A percentile compares a stretch with the other conserved stretches of the same genome.
Conservation (phyloP, 305 asterid species). For the Fraxinus velutina region DNA sequence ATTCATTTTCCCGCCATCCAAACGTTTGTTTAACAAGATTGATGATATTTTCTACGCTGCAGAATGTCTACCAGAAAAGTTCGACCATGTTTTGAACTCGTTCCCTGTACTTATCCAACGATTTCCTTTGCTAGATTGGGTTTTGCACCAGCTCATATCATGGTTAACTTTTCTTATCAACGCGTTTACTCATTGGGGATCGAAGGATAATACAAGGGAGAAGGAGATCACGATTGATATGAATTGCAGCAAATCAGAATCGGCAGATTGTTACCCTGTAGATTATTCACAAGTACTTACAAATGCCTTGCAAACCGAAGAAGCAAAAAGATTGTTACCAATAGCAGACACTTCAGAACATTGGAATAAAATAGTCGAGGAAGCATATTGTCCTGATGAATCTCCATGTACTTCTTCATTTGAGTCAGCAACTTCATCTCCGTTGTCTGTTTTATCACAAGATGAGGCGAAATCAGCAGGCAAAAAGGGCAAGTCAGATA, state of each 20-base stretch:
- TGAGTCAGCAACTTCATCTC: slow-evolving; percentile 34
- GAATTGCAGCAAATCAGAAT: slow-evolving; percentile 6
- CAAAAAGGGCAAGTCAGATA: not conserved
- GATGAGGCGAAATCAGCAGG: slow-evolving; percentile 10
- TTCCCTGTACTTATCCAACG: slow-evolving; percentile 23
- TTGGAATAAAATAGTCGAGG: slow-evolving; percentile 14
- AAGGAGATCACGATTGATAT: slow-evolving; percentile 42
- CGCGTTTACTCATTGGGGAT: slow-evolving; percentile 21
- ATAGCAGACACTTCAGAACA: slow-evolving; percentile 25
- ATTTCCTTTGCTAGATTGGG: slow-evolving; percentile 42
- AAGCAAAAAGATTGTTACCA: not conserved
- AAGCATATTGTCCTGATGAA: slow-evolving; percentile 18
- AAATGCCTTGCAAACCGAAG: not conserved
- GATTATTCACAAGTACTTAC: not conserved
- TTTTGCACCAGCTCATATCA: slow-evolving; percentile 26
- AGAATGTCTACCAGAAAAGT: slow-evolving; percentile 33
- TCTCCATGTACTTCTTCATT: slow-evolving; percentile 26
- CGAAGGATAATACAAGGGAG: slow-evolving; percentile 22
- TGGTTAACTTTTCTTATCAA: slow-evolving; percentile 30
- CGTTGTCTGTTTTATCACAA: slow-evolving; percentile 21
- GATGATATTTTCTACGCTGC: slow-evolving; percentile 36
- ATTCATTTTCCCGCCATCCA: slow-evolving; percentile 38
- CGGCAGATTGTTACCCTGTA: not conserved
- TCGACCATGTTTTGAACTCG: slow-evolving; percentile 31
- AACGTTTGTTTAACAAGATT: slow-evolving; percentile 35